A percentile compares a stretch with the other conserved stretches of the same genome.
phyloP scores from a whole-genome alignment of 164 flowering plant genomes.

The Platanus orientalis region DNA sequence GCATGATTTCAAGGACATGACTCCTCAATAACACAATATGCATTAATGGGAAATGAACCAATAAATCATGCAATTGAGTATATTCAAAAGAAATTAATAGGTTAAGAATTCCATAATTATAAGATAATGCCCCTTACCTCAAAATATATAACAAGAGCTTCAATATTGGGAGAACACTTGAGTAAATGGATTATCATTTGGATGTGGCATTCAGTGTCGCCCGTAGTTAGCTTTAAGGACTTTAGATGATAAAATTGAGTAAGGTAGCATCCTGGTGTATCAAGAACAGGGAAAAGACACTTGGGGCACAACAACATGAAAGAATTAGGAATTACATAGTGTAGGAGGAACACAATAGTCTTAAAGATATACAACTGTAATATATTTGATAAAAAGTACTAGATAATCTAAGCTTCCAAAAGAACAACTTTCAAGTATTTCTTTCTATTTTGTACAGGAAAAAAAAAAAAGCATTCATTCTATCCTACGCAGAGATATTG shows the following conservation, averaged over 20 bases:
- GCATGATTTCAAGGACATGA: too few relatives aligned
- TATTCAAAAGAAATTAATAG: background rate
- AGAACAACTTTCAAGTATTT: too few relatives aligned
- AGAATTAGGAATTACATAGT: background rate
- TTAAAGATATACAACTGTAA: too few relatives aligned
- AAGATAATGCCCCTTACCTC: background rate
- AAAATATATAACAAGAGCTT: background rate
- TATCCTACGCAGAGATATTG: too few relatives aligned
- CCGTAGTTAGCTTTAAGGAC: background rate
- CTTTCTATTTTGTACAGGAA: too few relatives aligned
- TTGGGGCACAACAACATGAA: background rate
- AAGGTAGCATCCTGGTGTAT: background rate
- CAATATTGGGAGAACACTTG: constrained; percentile 2
- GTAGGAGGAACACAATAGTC: too few relatives aligned
- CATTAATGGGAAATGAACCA: background rate
- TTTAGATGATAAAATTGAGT: background rate
- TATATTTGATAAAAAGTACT: too few relatives aligned
- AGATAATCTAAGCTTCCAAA: too few relatives aligned
- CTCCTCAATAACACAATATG: too few relatives aligned
- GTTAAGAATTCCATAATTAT: background rate
- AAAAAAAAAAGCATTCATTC: too few relatives aligned
- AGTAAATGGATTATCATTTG: background rate
- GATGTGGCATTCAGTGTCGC: background rate
- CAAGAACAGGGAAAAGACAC: background rate
- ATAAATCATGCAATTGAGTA: background rate